Conservation (phyloP, 2,329 filamentous ascomycete species). For the Colletotrichum endophyticum region DNA sequence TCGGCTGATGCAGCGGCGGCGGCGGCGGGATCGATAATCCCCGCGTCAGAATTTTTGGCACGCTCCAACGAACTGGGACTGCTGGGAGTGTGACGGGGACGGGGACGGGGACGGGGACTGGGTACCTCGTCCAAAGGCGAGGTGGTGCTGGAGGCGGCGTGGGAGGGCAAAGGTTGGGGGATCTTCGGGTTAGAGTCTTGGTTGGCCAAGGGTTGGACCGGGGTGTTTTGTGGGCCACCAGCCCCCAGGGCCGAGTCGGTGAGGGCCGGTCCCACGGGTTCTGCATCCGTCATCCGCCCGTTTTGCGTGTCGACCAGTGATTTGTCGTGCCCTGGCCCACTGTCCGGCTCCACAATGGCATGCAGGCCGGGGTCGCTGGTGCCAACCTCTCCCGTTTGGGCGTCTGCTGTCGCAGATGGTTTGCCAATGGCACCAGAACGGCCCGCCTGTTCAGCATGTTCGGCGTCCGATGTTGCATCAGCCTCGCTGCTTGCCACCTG, state of each 20-base stretch:
- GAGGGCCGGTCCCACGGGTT: slow-evolving; percentile 21
- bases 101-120: background rate
- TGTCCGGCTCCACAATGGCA: slow-evolving; percentile 11
- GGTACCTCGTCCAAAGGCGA: background rate
- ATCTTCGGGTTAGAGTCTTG: slow-evolving; percentile 21
- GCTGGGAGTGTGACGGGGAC: background rate
- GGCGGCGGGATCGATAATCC: slow-evolving; percentile 6
- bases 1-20: background rate
- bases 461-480: slow-evolving; percentile 8
- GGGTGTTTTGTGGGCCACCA: slow-evolving; percentile 17
- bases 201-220: slow-evolving; percentile 18
- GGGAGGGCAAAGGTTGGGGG: slow-evolving; percentile 14
- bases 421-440: slow-evolving; percentile 10
- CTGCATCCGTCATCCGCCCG: slow-evolving; percentile 20
- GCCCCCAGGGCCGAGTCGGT: slow-evolving; percentile 23
- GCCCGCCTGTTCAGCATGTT: slow-evolving; percentile 8
- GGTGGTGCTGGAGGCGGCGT: background rate
- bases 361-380: slow-evolving; percentile 8
- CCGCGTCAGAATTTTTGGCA: slow-evolving; percentile 19
- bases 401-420: background rate
- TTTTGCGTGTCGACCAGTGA: slow-evolving; percentile 21
- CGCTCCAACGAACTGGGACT: background rate
- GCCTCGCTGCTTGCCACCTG: slow-evolving; percentile 7
- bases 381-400: slow-evolving; percentile 9
- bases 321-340: slow-evolving; percentile 8